Conservation (phyloP, 2,329 filamentous ascomycete genomes). For the Ceratocystis papillata region DNA sequence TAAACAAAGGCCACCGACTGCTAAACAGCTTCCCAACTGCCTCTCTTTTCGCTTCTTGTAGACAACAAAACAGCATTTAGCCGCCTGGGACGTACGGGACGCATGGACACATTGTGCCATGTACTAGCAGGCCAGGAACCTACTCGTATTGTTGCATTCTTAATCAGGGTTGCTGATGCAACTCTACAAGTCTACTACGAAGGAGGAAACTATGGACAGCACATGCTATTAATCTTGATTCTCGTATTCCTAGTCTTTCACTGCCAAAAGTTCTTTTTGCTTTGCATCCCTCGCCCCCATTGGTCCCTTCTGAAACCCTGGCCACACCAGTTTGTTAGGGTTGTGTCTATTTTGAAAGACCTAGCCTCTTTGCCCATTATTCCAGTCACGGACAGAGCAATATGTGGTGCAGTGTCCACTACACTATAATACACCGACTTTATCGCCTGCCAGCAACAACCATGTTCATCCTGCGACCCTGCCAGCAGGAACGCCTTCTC, state of each 20-base stretch:
- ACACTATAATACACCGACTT: background rate
- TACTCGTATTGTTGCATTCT: background rate
- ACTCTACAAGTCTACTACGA: background rate
- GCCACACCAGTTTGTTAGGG: background rate
- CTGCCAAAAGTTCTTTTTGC: constrained; percentile 6
- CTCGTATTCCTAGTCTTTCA: constrained; percentile 5
- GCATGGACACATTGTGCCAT: background rate
- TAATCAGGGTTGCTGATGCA: background rate
- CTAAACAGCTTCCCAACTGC: background rate
- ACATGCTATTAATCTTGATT: background rate
- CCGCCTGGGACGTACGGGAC: background rate
- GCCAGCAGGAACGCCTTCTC: background rate
- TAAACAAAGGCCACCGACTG: background rate
- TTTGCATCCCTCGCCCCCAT: background rate
- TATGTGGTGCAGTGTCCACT: too few relatives aligned
- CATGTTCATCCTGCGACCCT: background rate
- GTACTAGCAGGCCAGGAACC: background rate
- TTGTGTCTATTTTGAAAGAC: background rate
- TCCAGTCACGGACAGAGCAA: background rate
- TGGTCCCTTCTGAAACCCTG: background rate
- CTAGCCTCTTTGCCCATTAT: background rate
- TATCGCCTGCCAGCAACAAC: background rate
- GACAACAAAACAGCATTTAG: background rate
- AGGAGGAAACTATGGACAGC: background rate
- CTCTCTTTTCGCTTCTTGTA: background rate